phyloP scores from a whole-genome alignment of 768 basidiomycete genomes.

The Tulasnella sp. region DNA sequence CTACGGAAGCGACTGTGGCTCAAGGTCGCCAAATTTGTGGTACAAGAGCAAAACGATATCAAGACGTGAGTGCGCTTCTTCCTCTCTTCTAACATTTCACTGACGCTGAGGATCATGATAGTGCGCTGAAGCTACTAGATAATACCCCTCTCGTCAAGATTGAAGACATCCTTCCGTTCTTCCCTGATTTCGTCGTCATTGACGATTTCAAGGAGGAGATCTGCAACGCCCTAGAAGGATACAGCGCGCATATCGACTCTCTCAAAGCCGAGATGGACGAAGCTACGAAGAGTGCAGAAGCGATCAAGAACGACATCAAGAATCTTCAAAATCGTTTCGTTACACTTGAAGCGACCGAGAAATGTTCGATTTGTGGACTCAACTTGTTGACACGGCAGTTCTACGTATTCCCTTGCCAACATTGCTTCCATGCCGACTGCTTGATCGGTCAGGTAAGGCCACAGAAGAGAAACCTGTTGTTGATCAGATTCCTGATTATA shows the following conservation, averaged over 20 bases:
- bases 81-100: neutral
- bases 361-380: conserved; percentile 69
- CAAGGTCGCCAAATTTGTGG: conserved; percentile 97
- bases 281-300: conserved; percentile 80
- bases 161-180: conserved; percentile 98
- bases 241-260: conserved; percentile 79
- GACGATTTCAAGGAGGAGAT: conserved; percentile 99
- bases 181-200: conserved; percentile 98
- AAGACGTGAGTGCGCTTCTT: conserved; percentile 60
- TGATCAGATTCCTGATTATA: conserved; percentile 8
- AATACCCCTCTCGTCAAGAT: conserved; percentile 92
- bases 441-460: conserved; percentile 77
- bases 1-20: conserved; percentile 94
- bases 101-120: conserved; percentile 24
- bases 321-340: conserved; percentile 82
- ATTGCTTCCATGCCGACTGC: conserved; percentile 96
- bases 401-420: conserved; percentile 97
- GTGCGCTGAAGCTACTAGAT: conserved; percentile 95
- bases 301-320: conserved; percentile 84
- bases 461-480: neutral
- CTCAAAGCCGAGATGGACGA: conserved; percentile 95
- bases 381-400: conserved; percentile 80
- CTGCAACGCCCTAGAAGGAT: conserved; percentile 87
- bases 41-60: conserved; percentile 96
- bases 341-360: conserved; percentile 78